Base-by-base conservation (phyloP, 192 early-diverging fungal species). In the Coemansia sp. region DNA sequence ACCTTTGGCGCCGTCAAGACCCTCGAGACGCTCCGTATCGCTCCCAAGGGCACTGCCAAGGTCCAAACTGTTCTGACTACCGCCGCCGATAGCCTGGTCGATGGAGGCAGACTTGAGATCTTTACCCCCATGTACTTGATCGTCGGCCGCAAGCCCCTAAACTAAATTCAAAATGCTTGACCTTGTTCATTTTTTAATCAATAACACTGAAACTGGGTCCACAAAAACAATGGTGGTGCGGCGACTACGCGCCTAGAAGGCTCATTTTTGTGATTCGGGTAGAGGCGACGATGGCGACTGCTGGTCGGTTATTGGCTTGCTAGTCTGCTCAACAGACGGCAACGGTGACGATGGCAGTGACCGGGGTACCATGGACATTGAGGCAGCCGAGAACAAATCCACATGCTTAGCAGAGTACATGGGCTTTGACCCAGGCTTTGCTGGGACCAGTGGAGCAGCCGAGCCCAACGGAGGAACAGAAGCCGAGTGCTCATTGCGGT, bases 81-180 rank as follows among this genome's bases (percentile, higher is more conserved):
- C 2, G 96, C 89, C 23, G 90, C 92, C 9, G 91, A 94, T 76
- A 80, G 86, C 68, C 84, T 96, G n/a, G 87, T 94, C 34, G 85
- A 80, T 42, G 93, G 93, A 59, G 96, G 87, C 18, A 84, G 85
- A 68, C 64, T 86, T 65, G 85, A 90, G 57, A 77, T 98, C 52
- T 95, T 97, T 66, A 98, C 96, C 9, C 96, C 96, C 65, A 98
- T 98, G 96, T 97, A 89, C 84, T 89, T 92, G 62, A 88, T 93
- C 37, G 87, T 89, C 61, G 90, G 86, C 12, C 83, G 83, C 61
- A 91, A 93, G 75, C 91, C 90, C 33, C 59, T 77, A 26, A 82
- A 82, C 70, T 70, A 72, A 59, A 52, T n/a, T n/a, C n/a, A n/a
- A n/a, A n/a, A n/a, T n/a, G n/a, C 31, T 31, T 31, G 31, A 31